Conservation (phyloP, 306 rosid species). For the Quillaja saponaria region DNA sequence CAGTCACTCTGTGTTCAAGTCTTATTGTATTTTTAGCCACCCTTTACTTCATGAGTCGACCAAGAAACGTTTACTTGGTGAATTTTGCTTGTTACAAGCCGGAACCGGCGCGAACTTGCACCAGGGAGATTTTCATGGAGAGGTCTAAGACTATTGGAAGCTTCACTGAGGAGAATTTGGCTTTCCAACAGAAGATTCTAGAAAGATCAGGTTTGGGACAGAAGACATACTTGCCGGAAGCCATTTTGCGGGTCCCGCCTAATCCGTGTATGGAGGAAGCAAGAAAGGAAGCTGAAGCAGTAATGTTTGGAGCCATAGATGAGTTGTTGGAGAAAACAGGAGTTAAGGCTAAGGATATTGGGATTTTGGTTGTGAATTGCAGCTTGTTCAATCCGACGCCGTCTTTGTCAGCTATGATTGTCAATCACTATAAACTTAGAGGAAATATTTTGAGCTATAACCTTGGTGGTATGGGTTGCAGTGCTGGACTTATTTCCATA, state of each 20-base stretch:
- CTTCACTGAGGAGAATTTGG: constrained; percentile 20
- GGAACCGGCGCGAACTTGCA: not conserved
- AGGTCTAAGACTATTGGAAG: constrained; percentile 12
- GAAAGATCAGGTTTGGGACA: constrained; percentile 44
- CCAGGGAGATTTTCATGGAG: constrained; percentile 30
- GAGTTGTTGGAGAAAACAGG: constrained; percentile 37
- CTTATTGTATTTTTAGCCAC: constrained; percentile 48
- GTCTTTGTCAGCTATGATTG: constrained; percentile 21
- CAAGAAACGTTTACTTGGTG: constrained; percentile 32
- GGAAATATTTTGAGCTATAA: constrained; percentile 32
- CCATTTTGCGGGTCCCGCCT: constrained; percentile 22
- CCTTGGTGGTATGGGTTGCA: constrained; percentile 50
- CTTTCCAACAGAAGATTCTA: constrained; percentile 14
- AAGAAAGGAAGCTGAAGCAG: constrained; percentile 26
- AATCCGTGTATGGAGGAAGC: constrained; percentile 5
- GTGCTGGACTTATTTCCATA: constrained; percentile 44
- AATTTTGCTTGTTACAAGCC: constrained; percentile 38
- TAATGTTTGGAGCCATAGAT: constrained; percentile 37
- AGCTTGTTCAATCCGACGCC: constrained; percentile 41
- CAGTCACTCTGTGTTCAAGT: constrained; percentile 44
- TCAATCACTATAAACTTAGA: constrained; percentile 41
- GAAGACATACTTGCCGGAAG: constrained; percentile 31
- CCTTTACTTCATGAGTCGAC: constrained; percentile 4
- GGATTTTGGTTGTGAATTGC: constrained; percentile 40
- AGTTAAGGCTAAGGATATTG: constrained; percentile 35